phyloP scores from a whole-genome alignment of 2,329 filamentous ascomycete genomes.

The Passalora sequoiae region DNA sequence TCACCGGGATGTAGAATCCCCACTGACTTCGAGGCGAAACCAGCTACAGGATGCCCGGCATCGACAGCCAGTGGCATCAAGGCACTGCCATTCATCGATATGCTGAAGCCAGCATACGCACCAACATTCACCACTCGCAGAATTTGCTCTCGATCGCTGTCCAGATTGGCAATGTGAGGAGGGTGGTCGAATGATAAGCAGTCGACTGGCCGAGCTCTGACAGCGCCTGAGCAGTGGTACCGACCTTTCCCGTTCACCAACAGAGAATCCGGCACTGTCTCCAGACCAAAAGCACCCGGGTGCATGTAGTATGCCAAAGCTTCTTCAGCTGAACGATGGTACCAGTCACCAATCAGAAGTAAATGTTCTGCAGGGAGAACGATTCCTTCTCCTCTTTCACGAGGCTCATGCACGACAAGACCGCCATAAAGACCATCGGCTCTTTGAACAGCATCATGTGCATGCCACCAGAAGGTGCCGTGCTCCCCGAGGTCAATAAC shows the following conservation, averaged over 20 bases:
- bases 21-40: constrained; percentile 29
- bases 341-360: constrained; percentile 47
- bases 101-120: constrained; percentile 37
- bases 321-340: constrained; percentile 39
- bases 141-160: constrained; percentile 13
- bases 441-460: constrained; percentile 39
- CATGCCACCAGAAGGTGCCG: constrained; percentile 46
- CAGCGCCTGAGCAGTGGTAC: constrained; percentile 44
- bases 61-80: constrained; percentile 37
- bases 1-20: constrained; percentile 44
- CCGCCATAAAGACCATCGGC: constrained; percentile 46
- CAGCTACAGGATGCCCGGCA: constrained; percentile 36
- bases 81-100: constrained; percentile 5
- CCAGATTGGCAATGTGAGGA: constrained; percentile 19
- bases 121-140: constrained; percentile 40
- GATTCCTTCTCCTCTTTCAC: not conserved
- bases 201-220: constrained; percentile 40
- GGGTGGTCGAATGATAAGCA: constrained; percentile 30
- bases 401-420: constrained; percentile 39
- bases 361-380: constrained; percentile 38
- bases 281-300: constrained; percentile 37
- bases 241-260: constrained; percentile 44
- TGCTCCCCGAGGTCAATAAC: constrained; percentile 25
- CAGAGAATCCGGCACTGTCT: constrained; percentile 47
- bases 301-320: constrained; percentile 43